Conservation (phyloP, 495 filamentous ascomycete species). For the Entonaema liquescens region DNA sequence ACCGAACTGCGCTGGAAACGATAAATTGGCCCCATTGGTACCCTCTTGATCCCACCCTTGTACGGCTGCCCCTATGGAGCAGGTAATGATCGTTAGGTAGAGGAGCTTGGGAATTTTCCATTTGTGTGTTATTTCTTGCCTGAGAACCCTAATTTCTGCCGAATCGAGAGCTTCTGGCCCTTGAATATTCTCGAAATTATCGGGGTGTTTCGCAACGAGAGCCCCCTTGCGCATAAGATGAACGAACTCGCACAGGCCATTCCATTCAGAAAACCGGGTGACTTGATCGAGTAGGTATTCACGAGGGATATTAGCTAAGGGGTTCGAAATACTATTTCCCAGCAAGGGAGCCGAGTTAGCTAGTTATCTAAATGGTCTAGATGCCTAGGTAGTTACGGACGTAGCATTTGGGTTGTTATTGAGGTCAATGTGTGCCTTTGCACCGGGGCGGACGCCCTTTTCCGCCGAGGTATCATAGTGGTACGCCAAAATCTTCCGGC, state of each 20-base stretch:
- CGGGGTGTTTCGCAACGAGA: conserved; percentile 69
- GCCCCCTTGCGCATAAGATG: conserved; percentile 66
- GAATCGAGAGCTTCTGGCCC: conserved; percentile 60
- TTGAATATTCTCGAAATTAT: conserved; percentile 60
- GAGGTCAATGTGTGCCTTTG: conserved; percentile 55
- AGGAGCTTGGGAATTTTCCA: conserved; percentile 71
- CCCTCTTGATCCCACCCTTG: conserved; percentile 81
- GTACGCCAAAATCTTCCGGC: conserved; percentile 26
- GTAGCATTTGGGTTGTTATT: conserved; percentile 61
- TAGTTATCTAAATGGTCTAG: background rate
- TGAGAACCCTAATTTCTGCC: conserved; percentile 61
- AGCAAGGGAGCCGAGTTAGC: conserved; percentile 1
- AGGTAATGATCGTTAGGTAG: conserved; percentile 74
- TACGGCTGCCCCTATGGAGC: conserved; percentile 75
- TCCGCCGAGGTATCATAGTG: conserved; percentile 32
- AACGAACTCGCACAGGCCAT: conserved; percentile 53
- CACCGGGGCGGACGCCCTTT: conserved; percentile 26
- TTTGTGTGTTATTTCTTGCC: conserved; percentile 66
- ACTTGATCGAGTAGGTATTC: conserved; percentile 64
- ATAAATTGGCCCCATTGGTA: conserved; percentile 75
- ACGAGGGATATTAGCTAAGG: conserved; percentile 63
- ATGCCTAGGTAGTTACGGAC: conserved; percentile 44
- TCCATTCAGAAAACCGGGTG: conserved; percentile 60
- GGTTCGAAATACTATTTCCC: conserved; percentile 63
- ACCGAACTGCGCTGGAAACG: conserved; percentile 66